Conservation (phyloP, 1,284 basidiomycete genomes). For the Leccinum pallidistipes region DNA sequence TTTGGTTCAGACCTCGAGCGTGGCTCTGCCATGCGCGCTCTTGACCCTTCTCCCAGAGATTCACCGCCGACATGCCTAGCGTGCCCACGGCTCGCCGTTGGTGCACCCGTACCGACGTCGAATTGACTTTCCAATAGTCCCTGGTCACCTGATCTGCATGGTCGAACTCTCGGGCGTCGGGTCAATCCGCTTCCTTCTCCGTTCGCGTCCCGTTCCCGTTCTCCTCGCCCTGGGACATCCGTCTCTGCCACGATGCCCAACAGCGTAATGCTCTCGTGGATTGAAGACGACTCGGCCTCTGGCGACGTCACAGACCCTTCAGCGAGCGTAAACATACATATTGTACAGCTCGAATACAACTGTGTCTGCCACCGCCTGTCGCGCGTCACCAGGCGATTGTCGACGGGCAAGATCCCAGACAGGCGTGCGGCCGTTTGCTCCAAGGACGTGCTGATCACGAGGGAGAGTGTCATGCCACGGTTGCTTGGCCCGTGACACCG, state of each 20-base stretch:
- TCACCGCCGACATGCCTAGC: not conserved
- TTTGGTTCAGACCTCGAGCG: slow-evolving; percentile 9
- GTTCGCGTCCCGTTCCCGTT: not conserved
- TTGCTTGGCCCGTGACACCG: not conserved
- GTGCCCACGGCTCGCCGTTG: not conserved
- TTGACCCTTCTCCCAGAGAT: slow-evolving; percentile 6
- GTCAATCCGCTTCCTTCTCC: not conserved
- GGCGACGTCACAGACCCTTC: not conserved
- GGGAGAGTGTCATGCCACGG: not conserved
- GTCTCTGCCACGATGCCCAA: slow-evolving; percentile 15
- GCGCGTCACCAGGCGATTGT: slow-evolving; percentile 43
- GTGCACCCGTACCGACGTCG: not conserved
- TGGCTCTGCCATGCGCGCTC: not conserved
- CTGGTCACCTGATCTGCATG: slow-evolving; percentile 2
- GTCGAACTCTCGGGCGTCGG: not conserved
- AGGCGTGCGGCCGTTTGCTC: slow-evolving; percentile 46
- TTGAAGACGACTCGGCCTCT: slow-evolving; percentile 8
- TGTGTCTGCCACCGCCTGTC: slow-evolving; percentile 59
- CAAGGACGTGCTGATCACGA: slow-evolving; percentile 36
- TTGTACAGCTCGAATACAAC: slow-evolving; percentile 55
- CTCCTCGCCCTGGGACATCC: slow-evolving; percentile 4
- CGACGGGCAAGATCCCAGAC: slow-evolving; percentile 47
- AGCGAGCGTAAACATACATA: slow-evolving; percentile 46
- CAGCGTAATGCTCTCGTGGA: slow-evolving; percentile 19
- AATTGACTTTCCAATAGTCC: not conserved